phyloP scores from a whole-genome alignment of 495 filamentous ascomycete species.

The Lasiosphaeria miniovina region DNA sequence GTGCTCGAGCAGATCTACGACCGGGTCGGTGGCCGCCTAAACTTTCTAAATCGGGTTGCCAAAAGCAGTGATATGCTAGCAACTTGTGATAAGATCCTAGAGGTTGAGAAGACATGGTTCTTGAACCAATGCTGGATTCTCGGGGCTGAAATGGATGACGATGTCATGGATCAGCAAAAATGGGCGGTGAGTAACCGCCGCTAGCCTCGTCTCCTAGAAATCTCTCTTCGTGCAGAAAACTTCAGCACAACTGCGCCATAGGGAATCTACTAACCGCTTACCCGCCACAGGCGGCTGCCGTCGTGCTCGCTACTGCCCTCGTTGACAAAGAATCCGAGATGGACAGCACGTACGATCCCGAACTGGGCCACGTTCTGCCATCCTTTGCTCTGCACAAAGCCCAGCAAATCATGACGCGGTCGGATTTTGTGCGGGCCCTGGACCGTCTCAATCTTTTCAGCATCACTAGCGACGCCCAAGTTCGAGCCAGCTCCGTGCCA shows the following conservation, averaged over 20 bases:
- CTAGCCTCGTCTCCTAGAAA: background rate
- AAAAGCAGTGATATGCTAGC: slow-evolving; percentile 71
- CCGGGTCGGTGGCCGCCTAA: slow-evolving; percentile 79
- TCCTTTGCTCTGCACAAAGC: slow-evolving; percentile 79
- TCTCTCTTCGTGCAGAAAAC: background rate
- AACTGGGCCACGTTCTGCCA: slow-evolving; percentile 73
- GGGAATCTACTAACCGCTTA: background rate
- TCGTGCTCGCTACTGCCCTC: slow-evolving; percentile 87
- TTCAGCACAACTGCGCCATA: background rate
- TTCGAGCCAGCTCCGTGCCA: slow-evolving; percentile 89
- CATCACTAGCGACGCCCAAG: slow-evolving; percentile 82
- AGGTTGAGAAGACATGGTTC: slow-evolving; percentile 88
- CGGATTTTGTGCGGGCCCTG: slow-evolving; percentile 89
- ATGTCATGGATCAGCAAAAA: slow-evolving; percentile 99
- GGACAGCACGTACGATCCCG: slow-evolving; percentile 57
- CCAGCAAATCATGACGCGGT: slow-evolving; percentile 85
- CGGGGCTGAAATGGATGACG: slow-evolving; percentile 91
- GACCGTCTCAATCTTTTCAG: slow-evolving; percentile 95
- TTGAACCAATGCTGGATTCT: slow-evolving; percentile 94
- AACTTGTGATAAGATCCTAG: slow-evolving; percentile 75
- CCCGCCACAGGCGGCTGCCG: slow-evolving; percentile 67
- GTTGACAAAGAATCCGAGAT: slow-evolving; percentile 75
- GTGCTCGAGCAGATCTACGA: slow-evolving; percentile 76
- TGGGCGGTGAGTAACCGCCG: slow-evolving; percentile 64
- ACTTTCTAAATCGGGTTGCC: slow-evolving; percentile 82